Percentiles rank a stretch among this genome's conserved stretches.
Conservation (phyloP, 2,329 filamentous ascomycete genomes). For the Alternaria alternata region DNA sequence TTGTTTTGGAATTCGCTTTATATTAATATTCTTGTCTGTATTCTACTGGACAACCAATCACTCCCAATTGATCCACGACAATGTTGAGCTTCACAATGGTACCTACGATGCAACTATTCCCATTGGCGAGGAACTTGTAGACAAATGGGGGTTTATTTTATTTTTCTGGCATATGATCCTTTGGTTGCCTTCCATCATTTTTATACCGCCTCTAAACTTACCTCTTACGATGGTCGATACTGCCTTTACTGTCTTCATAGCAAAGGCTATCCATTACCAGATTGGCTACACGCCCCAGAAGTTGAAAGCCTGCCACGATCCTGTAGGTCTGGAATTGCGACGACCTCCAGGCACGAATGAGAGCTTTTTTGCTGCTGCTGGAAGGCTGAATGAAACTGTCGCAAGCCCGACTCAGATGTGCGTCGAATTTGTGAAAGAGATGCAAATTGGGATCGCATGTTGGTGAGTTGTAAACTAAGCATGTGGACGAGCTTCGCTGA, state of each 20-base stretch:
- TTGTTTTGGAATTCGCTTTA: slow-evolving; percentile 10
- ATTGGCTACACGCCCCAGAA: slow-evolving; percentile 15
- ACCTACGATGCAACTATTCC: slow-evolving; percentile 17
- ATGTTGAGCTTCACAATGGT: slow-evolving; percentile 22
- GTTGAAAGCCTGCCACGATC: slow-evolving; percentile 3
- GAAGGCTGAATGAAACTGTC: slow-evolving; percentile 31
- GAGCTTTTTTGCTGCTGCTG: slow-evolving; percentile 39
- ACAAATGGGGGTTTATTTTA: slow-evolving; percentile 10
- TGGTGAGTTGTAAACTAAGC: slow-evolving; percentile 17
- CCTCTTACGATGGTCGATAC: slow-evolving; percentile 18
- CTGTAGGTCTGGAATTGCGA: background rate
- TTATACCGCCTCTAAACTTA: slow-evolving; percentile 17
- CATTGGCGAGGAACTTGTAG: slow-evolving; percentile 17
- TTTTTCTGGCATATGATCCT: slow-evolving; percentile 15
- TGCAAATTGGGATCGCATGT: slow-evolving; percentile 30
- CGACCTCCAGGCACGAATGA: slow-evolving; percentile 30
- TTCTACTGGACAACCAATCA: slow-evolving; percentile 14
- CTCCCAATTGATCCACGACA: slow-evolving; percentile 9
- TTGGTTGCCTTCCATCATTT: slow-evolving; percentile 5
- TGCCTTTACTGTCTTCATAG: slow-evolving; percentile 11
- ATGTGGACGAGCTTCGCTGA: background rate
- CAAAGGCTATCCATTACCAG: slow-evolving; percentile 16
- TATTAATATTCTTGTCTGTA: slow-evolving; percentile 3
- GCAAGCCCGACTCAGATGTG: slow-evolving; percentile 31
- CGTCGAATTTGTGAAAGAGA: slow-evolving; percentile 30